Evolutionary conservation across 768 basidiomycete species (phyloP).

Genomic region (Suillus subalutaceus): DNA sequence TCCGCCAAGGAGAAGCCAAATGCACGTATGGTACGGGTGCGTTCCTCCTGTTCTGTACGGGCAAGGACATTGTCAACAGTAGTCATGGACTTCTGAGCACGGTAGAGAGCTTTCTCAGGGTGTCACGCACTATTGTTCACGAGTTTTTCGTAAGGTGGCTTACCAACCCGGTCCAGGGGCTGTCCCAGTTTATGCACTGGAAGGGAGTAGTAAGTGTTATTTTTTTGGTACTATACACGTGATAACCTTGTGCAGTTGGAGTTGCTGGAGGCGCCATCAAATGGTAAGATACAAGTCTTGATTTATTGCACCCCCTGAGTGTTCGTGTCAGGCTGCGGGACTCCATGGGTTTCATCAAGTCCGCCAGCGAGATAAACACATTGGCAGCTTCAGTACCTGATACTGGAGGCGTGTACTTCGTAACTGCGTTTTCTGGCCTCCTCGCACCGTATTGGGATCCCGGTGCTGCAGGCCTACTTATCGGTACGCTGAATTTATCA

Average conservation of each 20-base stretch:
- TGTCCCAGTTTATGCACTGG: slow-evolving; percentile 89
- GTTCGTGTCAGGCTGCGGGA: slow-evolving; percentile 73
- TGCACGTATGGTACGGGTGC: slow-evolving; percentile 98
- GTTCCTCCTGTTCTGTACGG: slow-evolving; percentile 95
- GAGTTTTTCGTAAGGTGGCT: slow-evolving; percentile 58
- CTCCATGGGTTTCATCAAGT: slow-evolving; percentile 79
- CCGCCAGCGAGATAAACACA: slow-evolving; percentile 82
- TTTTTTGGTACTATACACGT: neutral
- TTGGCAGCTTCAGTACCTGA: slow-evolving; percentile 77
- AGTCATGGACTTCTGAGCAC: slow-evolving; percentile 88
- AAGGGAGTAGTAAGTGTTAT: slow-evolving; percentile 79
- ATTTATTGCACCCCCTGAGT: slow-evolving; percentile 1
- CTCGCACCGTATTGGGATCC: slow-evolving; percentile 99
- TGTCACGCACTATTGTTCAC: slow-evolving; percentile 9
- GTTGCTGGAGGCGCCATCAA: slow-evolving; percentile 96
- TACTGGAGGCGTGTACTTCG: slow-evolving; percentile 93
- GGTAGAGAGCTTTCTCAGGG: slow-evolving; percentile 36
- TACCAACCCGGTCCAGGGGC: slow-evolving; percentile 82
- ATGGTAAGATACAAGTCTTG: slow-evolving; percentile 50
- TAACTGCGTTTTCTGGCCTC: slow-evolving; percentile 94
- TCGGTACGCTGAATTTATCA: slow-evolving; percentile 49
- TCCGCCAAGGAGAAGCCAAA: slow-evolving; percentile 91
- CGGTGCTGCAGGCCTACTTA: slow-evolving; percentile 82
- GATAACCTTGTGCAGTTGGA: slow-evolving; percentile 55
- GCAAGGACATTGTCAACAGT: slow-evolving; percentile 82